phyloP scores from a whole-genome alignment of 257 asterid species.

The Salvia rosmarinus region DNA sequence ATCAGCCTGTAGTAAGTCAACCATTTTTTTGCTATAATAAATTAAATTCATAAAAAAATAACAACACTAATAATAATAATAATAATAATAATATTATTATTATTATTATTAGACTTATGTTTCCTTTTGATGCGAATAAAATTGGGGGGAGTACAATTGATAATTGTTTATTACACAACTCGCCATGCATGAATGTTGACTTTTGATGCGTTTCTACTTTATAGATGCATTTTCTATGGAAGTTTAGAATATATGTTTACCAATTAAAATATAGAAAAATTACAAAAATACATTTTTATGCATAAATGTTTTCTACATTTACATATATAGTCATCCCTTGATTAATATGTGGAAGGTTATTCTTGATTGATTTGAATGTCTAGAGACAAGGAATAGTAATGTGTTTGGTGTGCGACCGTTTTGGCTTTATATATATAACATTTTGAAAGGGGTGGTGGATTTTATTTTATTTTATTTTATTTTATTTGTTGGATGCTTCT shows the following conservation, averaged over 20 bases:
- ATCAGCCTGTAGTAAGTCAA: conserved; percentile 61
- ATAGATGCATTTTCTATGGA: background rate
- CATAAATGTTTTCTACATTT: conserved; percentile 22
- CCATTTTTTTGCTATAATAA: background rate
- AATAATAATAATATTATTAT: background rate
- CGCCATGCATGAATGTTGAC: conserved; percentile 41
- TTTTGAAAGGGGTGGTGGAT: background rate
- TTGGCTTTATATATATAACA: background rate
- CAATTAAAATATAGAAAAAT: background rate
- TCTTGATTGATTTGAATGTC: conserved; percentile 35
- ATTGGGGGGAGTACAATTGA: too few relatives aligned
- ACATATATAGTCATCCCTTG: conserved; percentile 19
- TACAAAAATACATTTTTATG: background rate
- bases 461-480: background rate
- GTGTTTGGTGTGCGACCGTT: background rate
- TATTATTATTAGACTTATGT: too few relatives aligned
- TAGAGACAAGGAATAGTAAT: background rate
- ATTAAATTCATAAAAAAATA: background rate
- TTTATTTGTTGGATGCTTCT: background rate
- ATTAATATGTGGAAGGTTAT: conserved; percentile 2
- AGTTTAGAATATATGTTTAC: background rate
- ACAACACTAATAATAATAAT: background rate
- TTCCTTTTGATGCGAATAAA: too few relatives aligned
- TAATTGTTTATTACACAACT: conserved; percentile 9
- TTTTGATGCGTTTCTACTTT: background rate